A percentile compares a stretch with the other conserved stretches of the same genome.
Evolutionary conservation across 1,284 basidiomycete genomes (phyloP).

Genomic region (Xerocomus subilludens): DNA sequence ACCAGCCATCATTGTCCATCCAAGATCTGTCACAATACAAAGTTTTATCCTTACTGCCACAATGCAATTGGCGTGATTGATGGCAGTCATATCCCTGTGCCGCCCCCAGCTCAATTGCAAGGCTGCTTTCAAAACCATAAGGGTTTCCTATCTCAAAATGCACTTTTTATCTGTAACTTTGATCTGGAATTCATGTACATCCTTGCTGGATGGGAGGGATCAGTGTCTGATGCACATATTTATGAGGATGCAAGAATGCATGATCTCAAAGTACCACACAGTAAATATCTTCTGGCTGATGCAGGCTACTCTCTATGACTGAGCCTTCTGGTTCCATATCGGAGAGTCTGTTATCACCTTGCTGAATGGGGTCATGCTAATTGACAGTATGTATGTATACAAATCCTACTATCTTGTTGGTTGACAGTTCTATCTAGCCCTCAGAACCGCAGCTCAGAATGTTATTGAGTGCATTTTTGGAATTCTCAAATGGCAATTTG

Average conservation of each 20-base stretch:
- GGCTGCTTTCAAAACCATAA: conserved; percentile 32
- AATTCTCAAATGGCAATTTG: not conserved
- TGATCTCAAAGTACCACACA: too few species aligned
- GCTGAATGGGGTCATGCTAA: too few species aligned
- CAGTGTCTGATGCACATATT: too few species aligned
- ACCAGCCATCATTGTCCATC: not conserved
- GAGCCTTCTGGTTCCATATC: not conserved
- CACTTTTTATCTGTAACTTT: too few species aligned
- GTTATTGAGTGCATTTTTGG: not conserved
- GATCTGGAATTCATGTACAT: too few species aligned
- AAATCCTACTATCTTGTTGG: not conserved
- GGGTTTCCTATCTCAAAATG: conserved; percentile 32
- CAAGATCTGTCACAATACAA: conserved; percentile 13
- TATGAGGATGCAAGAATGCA: too few species aligned
- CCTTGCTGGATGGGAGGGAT: too few species aligned
- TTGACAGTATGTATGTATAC: not conserved
- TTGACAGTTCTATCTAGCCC: not conserved
- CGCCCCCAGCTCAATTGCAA: not conserved
- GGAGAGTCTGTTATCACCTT: not conserved
- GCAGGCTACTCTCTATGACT: not conserved
- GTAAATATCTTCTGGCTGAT: too few species aligned
- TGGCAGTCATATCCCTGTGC: conserved; percentile 14
- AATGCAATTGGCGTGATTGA: conserved; percentile 13
- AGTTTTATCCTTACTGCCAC: conserved; percentile 16
- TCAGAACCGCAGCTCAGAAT: not conserved